Percentiles rank a stretch among this genome's conserved stretches.
These are phyloP conservation scores for Myrmaecium sp. DNA, from an alignment of 2,329 filamentous ascomycete genomes.

Conservation along the genomic window DNA sequence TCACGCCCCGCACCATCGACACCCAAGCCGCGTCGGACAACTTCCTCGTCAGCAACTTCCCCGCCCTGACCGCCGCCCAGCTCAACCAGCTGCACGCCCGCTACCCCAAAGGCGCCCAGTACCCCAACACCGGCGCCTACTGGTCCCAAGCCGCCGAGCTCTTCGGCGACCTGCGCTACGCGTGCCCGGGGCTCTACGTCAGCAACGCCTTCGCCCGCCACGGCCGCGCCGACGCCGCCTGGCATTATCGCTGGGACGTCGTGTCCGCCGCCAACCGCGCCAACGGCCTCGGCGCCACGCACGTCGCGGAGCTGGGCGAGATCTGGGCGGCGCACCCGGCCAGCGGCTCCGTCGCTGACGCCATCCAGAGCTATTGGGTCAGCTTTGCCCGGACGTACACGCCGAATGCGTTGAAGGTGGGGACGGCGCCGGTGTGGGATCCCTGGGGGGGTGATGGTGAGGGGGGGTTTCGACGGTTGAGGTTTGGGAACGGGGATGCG, in stretches of 20 bases:
- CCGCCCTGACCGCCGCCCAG: slow-evolving; percentile 14
- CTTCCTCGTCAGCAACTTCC: slow-evolving; percentile 23
- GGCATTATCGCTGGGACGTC: slow-evolving; percentile 34
- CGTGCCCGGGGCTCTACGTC: slow-evolving; percentile 28
- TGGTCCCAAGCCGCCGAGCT: slow-evolving; percentile 21
- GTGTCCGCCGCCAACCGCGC: no score
- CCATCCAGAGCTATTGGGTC: slow-evolving; percentile 25
- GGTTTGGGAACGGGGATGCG: slow-evolving; percentile 12
- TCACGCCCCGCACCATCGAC: slow-evolving; percentile 20
- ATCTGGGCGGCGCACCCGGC: slow-evolving; percentile 25
- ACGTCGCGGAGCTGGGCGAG: slow-evolving; percentile 20
- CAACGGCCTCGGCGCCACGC: no score
- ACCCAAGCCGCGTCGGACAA: slow-evolving; percentile 16
- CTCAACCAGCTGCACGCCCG: slow-evolving; percentile 13
- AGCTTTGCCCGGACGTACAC: slow-evolving; percentile 24
- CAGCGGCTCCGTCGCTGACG: slow-evolving; percentile 11
- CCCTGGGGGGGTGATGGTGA: slow-evolving; percentile 8
- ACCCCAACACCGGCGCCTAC: slow-evolving; percentile 10
- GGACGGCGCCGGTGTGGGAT: slow-evolving; percentile 12
- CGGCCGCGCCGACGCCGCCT: slow-evolving; percentile 17
- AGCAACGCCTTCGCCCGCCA: slow-evolving; percentile 9
- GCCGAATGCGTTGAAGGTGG: slow-evolving; percentile 21
- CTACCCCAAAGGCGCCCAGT: slow-evolving; percentile 10
- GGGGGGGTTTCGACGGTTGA: slow-evolving; percentile 10
- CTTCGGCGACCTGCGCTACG: slow-evolving; percentile 33